phyloP scores from a whole-genome alignment of 2,329 filamentous ascomycete genomes.

The Colletotrichum tabaci region DNA sequence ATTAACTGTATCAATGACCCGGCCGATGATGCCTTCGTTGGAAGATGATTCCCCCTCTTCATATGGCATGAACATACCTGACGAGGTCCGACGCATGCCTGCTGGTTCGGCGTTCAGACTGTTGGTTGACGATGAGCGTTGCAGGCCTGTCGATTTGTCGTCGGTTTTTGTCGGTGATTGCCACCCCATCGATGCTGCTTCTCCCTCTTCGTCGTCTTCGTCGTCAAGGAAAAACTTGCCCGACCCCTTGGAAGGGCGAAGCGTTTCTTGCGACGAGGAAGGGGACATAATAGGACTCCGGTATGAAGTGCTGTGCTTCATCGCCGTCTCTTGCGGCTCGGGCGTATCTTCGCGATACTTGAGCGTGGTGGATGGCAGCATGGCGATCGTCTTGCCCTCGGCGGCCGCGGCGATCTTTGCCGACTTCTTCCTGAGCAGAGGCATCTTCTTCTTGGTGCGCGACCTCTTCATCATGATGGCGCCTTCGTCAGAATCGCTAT shows the following conservation, averaged over 20 bases:
- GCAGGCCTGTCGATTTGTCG: slow-evolving; percentile 52
- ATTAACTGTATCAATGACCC: slow-evolving; percentile 85
- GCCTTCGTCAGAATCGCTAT: slow-evolving; percentile 82
- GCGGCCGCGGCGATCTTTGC: slow-evolving; percentile 61
- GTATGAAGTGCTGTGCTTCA: slow-evolving; percentile 71
- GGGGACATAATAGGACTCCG: slow-evolving; percentile 73
- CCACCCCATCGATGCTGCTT: slow-evolving; percentile 53
- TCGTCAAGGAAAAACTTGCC: slow-evolving; percentile 75
- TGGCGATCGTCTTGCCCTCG: slow-evolving; percentile 89
- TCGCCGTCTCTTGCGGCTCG: slow-evolving; percentile 73
- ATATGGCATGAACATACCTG: slow-evolving; percentile 93
- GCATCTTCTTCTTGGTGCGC: slow-evolving; percentile 69
- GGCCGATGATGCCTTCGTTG: slow-evolving; percentile 79
- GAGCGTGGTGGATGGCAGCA: slow-evolving; percentile 87
- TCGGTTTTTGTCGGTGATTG: slow-evolving; percentile 44
- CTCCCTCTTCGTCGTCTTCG: slow-evolving; percentile 71
- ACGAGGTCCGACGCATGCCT: slow-evolving; percentile 83
- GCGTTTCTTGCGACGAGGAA: slow-evolving; percentile 86
- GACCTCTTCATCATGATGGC: slow-evolving; percentile 86
- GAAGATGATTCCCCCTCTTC: slow-evolving; percentile 78
- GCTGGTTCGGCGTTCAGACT: slow-evolving; percentile 66
- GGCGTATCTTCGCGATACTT: slow-evolving; percentile 87
- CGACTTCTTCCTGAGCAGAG: slow-evolving; percentile 64
- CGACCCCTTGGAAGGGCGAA: slow-evolving; percentile 78
- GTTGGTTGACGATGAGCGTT: slow-evolving; percentile 64